Base-by-base conservation (phyloP, 2,329 filamentous ascomycete genomes). In the Pseudocercospora vitis region DNA sequence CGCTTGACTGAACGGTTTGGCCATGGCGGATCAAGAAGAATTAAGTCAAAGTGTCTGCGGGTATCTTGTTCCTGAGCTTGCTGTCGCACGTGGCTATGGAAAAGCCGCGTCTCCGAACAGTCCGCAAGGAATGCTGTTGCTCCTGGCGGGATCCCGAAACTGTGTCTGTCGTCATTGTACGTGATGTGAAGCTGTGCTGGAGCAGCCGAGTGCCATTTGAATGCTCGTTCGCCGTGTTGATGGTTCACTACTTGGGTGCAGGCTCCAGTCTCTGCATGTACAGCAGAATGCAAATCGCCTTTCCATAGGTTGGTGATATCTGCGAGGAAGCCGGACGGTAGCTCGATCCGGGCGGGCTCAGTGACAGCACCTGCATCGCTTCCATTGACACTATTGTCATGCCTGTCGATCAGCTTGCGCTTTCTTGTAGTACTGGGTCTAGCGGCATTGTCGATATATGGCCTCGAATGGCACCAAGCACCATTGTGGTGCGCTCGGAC, bases 21-120 rank as follows among this genome's bases (percentile, higher is more conserved):
- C 88, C 89, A 92, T 1, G 89, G 88, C 2, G 89, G 89, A 65
- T 92, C 88, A 16, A 91, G 73, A 6, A 91, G 68, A 31, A 91
- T 76, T 39, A 91, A 74, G 59, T 88, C 75, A 68, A 92, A 91
- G 5, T 68, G 63, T 16, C 74, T 57, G 67, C 70, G 59, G 78
- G 78, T 59, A 68, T 76, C 63, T 23, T 71, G 59, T 23, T 70
- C 61, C n/a, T 68, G 61, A 6, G 73, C 69, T 45, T 73, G 60
- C 18, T 62, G 48, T 19, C 68, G 64, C 23, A 76, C 65, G n/a
- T 69, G 65, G 1, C 61, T 55, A 55, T 72, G 71, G 44, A 78
- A 75, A 2, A 57, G 45, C 18, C 61, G 63, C 14, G 72, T 57
- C 12, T 69, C 58, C 1, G 63, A 58, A 52, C 75, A 73, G 53